phyloP scores from a whole-genome alignment of 2,329 filamentous ascomycete genomes.

The Ophiostoma tasmaniense region DNA sequence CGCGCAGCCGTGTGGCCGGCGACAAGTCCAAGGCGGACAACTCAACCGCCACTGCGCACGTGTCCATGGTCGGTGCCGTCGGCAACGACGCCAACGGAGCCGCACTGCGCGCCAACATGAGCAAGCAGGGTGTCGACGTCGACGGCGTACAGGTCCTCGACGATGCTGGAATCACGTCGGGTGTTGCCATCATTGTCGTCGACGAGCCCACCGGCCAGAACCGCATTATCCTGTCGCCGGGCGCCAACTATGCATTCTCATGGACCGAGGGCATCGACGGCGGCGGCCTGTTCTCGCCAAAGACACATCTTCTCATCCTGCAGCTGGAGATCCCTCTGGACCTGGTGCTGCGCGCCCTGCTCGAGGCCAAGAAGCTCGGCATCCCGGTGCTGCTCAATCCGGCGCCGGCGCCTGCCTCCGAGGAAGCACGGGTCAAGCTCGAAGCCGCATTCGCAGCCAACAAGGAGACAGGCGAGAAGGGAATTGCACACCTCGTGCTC shows the following conservation, averaged over 20 bases:
- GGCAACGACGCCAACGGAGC: slow-evolving; percentile 59
- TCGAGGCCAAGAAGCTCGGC: slow-evolving; percentile 29
- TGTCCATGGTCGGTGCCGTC: slow-evolving; percentile 68
- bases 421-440: slow-evolving; percentile 44
- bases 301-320: slow-evolving; percentile 48
- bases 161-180: slow-evolving; percentile 48
- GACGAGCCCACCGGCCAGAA: slow-evolving; percentile 67
- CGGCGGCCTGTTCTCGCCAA: slow-evolving; percentile 24
- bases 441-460: slow-evolving; percentile 38
- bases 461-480: slow-evolving; percentile 18
- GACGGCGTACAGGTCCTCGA: slow-evolving; percentile 38
- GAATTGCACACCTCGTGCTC: slow-evolving; percentile 58
- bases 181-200: slow-evolving; percentile 67
- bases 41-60: slow-evolving; percentile 31
- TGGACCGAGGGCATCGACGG: slow-evolving; percentile 29
- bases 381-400: slow-evolving; percentile 61
- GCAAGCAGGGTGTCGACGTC: slow-evolving; percentile 54
- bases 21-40: slow-evolving; percentile 26
- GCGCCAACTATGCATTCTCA: slow-evolving; percentile 53
- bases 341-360: slow-evolving; percentile 44
- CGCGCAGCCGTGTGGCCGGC: slow-evolving; percentile 40
- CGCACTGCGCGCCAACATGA: slow-evolving; percentile 50
- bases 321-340: slow-evolving; percentile 52
- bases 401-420: slow-evolving; percentile 57
- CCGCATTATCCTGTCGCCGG: slow-evolving; percentile 64